Conservation (phyloP, 163 green algal genomes). For the Prototheca cutis region DNA sequence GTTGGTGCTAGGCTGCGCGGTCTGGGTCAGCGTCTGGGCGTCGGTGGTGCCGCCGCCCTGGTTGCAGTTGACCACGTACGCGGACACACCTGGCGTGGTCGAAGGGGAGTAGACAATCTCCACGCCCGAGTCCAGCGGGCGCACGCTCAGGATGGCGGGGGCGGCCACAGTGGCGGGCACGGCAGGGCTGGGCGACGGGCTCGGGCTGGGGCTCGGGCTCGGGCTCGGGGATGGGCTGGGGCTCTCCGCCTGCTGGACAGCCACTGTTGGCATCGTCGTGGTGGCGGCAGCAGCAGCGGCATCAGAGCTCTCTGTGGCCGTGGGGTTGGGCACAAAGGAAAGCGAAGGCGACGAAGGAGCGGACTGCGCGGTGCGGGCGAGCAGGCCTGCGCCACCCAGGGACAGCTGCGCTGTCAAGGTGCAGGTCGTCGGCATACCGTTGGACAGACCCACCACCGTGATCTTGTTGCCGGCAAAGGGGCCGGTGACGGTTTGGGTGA, state of each 20-base stretch:
- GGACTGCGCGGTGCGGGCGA: background rate
- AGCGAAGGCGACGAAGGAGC: background rate
- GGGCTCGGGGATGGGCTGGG: background rate
- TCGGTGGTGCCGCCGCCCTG: background rate
- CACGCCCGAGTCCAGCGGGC: background rate
- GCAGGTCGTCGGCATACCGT: background rate
- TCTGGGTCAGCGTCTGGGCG: background rate
- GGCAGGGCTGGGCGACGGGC: background rate
- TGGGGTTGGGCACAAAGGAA: background rate
- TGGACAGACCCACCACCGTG: background rate
- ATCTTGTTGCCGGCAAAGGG: background rate
- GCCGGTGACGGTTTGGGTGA: background rate
- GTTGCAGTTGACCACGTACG: background rate
- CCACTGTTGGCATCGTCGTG: background rate
- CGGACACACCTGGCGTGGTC: background rate
- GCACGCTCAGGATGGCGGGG: background rate
- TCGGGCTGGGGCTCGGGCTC: background rate
- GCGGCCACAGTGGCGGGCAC: background rate
- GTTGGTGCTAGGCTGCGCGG: background rate
- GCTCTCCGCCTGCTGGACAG: background rate
- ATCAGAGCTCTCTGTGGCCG: background rate
- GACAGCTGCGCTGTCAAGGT: background rate
- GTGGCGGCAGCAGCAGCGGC: background rate
- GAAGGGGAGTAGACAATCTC: background rate
- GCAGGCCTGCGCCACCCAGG: background rate